Conservation (phyloP, 2,329 filamentous ascomycete genomes). For the Aureobasidium melanogenum region DNA sequence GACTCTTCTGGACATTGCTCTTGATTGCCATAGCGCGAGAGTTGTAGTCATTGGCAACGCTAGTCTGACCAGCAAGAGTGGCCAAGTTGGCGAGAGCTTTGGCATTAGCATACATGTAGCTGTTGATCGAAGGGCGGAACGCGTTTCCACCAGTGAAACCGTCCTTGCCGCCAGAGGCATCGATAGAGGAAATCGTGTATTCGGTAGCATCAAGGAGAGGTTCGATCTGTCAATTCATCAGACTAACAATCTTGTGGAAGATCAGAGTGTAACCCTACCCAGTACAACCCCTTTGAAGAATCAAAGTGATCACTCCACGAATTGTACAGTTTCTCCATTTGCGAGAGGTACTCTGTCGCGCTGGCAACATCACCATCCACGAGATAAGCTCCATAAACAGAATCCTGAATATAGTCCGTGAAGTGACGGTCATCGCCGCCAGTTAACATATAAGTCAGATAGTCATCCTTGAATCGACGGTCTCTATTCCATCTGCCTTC, state of each 20-base stretch:
- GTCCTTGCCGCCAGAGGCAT: constrained; percentile 32
- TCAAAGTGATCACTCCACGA: constrained; percentile 33
- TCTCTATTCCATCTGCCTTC: constrained; percentile 39
- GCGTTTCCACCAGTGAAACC: constrained; percentile 34
- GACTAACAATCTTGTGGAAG: neutral
- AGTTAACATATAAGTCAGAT: constrained; percentile 32
- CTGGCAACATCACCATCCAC: constrained; percentile 32
- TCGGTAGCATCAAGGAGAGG: constrained; percentile 37
- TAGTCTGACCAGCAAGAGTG: constrained; percentile 21
- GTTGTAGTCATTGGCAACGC: constrained; percentile 16
- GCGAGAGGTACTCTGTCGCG: constrained; percentile 25
- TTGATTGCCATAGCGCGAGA: constrained; percentile 29
- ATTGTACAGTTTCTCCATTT: constrained; percentile 30
- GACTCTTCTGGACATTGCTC: constrained; percentile 28
- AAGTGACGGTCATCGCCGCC: constrained; percentile 36
- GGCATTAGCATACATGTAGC: constrained; percentile 37
- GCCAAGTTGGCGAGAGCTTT: constrained; percentile 34
- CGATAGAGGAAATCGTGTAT: constrained; percentile 38
- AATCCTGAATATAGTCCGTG: constrained; percentile 35
- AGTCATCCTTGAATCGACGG: constrained; percentile 36
- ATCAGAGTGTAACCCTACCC: constrained; percentile 17
- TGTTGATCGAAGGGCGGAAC: constrained; percentile 38
- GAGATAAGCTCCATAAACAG: constrained; percentile 32
- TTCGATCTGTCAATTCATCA: constrained; percentile 23
- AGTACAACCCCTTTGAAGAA: constrained; percentile 33